These are phyloP conservation scores for Phytomonas francai DNA, from an alignment of 208 protist genomes.

Conservation along the genomic window DNA sequence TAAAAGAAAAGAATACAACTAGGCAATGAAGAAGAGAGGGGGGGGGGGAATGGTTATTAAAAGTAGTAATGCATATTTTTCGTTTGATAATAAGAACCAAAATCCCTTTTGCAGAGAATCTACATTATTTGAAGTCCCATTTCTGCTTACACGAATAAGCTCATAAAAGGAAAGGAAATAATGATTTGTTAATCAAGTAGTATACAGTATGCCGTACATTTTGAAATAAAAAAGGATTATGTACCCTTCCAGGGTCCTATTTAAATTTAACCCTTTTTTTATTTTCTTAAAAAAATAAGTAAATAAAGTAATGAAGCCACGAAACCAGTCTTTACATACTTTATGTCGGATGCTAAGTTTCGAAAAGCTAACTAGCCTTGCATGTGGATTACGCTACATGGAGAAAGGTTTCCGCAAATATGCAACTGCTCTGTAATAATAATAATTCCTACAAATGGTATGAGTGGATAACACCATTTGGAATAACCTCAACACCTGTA, in stretches of 20 bases:
- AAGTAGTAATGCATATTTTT: not conserved
- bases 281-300: too few relatives aligned
- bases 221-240: slow-evolving; percentile 1
- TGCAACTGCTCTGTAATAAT: not conserved
- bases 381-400: not conserved
- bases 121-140: not conserved
- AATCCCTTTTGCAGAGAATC: not conserved
- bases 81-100: not conserved
- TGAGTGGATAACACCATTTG: not conserved
- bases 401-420: not conserved
- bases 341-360: not conserved
- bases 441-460: not conserved
- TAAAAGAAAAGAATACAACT: not conserved
- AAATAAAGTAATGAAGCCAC: not conserved
- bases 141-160: not conserved
- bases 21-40: not conserved
- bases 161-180: not conserved
- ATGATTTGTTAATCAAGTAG: not conserved
- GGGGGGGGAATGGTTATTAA: not conserved
- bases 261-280: not conserved
- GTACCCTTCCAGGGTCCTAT: not conserved
- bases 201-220: not conserved
- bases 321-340: not conserved
- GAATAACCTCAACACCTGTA: not conserved
- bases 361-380: not conserved